phyloP scores from a whole-genome alignment of 768 basidiomycete genomes.

The Chiua virens region DNA sequence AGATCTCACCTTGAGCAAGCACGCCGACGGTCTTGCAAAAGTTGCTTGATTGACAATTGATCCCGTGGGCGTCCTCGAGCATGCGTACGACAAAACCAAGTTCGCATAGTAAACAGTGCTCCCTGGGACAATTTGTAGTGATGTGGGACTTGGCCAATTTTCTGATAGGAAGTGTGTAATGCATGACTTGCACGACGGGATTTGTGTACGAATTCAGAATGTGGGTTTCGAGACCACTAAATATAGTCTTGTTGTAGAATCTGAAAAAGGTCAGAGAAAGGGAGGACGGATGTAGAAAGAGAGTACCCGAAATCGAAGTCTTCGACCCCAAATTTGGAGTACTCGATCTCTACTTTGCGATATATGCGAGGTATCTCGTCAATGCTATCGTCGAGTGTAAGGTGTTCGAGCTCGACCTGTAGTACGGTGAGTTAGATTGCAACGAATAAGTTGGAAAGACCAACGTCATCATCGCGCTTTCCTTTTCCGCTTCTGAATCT shows the following conservation, averaged over 20 bases:
- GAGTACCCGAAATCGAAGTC: slow-evolving; percentile 96
- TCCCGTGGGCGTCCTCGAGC: slow-evolving; percentile 93
- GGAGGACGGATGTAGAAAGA: background rate
- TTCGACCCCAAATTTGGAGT: slow-evolving; percentile 97
- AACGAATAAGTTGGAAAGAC: slow-evolving; percentile 3
- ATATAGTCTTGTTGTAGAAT: slow-evolving; percentile 90
- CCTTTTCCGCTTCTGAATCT: slow-evolving; percentile 85
- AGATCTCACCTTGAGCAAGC: slow-evolving; percentile 71
- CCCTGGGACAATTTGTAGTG: slow-evolving; percentile 80
- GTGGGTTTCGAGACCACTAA: slow-evolving; percentile 93
- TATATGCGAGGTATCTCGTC: slow-evolving; percentile 78
- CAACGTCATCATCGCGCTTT: slow-evolving; percentile 44
- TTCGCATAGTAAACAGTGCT: slow-evolving; percentile 94
- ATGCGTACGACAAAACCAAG: slow-evolving; percentile 92
- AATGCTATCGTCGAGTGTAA: slow-evolving; percentile 49
- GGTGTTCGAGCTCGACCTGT: slow-evolving; percentile 55
- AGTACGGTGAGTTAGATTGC: background rate
- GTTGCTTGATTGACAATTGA: slow-evolving; percentile 95
- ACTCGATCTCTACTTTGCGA: slow-evolving; percentile 94
- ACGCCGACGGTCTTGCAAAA: slow-evolving; percentile 94
- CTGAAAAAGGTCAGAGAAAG: slow-evolving; percentile 37
- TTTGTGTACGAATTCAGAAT: slow-evolving; percentile 98
- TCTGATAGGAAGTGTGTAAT: slow-evolving; percentile 78
- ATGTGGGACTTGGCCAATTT: slow-evolving; percentile 89
- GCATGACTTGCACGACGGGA: slow-evolving; percentile 83